Base-by-base conservation (phyloP, 306 rosid species). In the Acacia crassicarpa region DNA sequence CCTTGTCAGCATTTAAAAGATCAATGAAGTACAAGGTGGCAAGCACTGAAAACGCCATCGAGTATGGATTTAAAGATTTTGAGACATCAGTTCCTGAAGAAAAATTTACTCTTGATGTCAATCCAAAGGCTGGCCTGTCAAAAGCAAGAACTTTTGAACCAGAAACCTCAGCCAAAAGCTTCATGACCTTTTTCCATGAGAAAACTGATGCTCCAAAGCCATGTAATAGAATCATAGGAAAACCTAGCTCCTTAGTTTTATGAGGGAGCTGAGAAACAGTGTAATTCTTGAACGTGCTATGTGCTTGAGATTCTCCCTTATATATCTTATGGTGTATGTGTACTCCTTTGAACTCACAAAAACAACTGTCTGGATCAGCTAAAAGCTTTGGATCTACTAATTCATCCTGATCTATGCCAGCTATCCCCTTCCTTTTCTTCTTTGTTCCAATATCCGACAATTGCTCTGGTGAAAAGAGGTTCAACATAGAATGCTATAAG, bases 61-160 rank as follows among this genome's bases (percentile, higher is more conserved):
- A 88, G 82, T 93, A 95, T 5, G 90, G 94, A 90, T 95, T 91
- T 58, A 91, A 69, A 78, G 95, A 92, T 43, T 84, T 89, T 16
- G 81, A 3, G 48, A 87, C 90, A 77, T 74, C 85, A 14, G 58
- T 77, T 66, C 79, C 90, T 13, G 89, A 84, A 73, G 91, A 53
- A 75, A 79, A 72, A 62, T 85, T 79, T 12, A 84, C 84, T 82
- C 99, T 90, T 11, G 99, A 89, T 44, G 98, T 95, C 90, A 95
- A 85, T 59, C 99, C 99, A 85, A 95, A 95, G 22, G 99, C 99
- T 3, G 99, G 99, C 84, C 99, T 87, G 86, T 95, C 99, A 88
- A 93, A 95, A 80, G 99, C 99, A 66, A 95, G 89, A 83, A 91
- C 92, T 81, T 89, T 95, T 23, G 98, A 89, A 76, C 97, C 91